phyloP scores from a whole-genome alignment of 1,284 basidiomycete genomes.

The Paramarasmius palmivorus region DNA sequence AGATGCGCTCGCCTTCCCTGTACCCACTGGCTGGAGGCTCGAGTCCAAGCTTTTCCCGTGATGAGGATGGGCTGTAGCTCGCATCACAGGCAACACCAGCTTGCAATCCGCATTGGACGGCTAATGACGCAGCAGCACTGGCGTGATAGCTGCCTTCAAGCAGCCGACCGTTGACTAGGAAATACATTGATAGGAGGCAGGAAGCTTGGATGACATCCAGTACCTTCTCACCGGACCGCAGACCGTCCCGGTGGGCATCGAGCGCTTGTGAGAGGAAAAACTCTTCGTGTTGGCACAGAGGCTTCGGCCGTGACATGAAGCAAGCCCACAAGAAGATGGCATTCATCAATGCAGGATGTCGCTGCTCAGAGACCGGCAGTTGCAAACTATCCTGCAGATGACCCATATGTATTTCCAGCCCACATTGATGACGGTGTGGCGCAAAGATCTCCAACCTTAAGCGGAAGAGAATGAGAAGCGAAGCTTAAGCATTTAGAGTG shows the following conservation, averaged over 20 bases:
- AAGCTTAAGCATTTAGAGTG: conserved; percentile 12
- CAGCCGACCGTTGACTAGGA: conserved; percentile 69
- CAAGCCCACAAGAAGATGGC: conserved; percentile 80
- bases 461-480: conserved; percentile 15
- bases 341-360: conserved; percentile 74
- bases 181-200: conserved; percentile 72
- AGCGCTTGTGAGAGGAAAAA: conserved; percentile 64
- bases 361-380: conserved; percentile 53
- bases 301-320: conserved; percentile 69
- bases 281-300: conserved; percentile 66
- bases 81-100: conserved; percentile 40
- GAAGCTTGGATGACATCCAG: conserved; percentile 74
- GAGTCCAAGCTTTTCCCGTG: conserved; percentile 44
- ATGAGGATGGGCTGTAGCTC: conserved; percentile 31
- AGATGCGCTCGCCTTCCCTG: conserved; percentile 62
- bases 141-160: conserved; percentile 74
- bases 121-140: conserved; percentile 64
- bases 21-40: conserved; percentile 56
- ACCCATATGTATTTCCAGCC: conserved; percentile 66
- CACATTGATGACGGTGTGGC: conserved; percentile 73
- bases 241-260: conserved; percentile 57
- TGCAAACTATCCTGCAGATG: conserved; percentile 59
- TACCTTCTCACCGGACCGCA: conserved; percentile 51
- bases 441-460: conserved; percentile 70
- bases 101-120: conserved; percentile 67